These are phyloP conservation scores for Suillus lakei DNA, from an alignment of 768 basidiomycete genomes.

Conservation along the genomic window DNA sequence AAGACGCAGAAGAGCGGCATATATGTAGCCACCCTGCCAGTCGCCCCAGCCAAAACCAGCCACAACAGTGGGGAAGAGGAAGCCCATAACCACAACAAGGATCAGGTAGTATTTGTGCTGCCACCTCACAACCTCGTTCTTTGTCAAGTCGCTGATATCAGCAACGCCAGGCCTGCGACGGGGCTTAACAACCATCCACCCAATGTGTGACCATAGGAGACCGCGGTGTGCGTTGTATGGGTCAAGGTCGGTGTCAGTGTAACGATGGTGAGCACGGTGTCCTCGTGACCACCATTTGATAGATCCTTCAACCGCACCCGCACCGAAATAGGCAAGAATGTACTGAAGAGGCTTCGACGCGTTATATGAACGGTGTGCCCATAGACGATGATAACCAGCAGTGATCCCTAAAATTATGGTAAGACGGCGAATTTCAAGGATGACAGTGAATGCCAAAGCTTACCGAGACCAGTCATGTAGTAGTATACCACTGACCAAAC, in stretches of 20 bases:
- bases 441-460: slow-evolving; percentile 43
- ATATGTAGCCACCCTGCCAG: slow-evolving; percentile 83
- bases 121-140: slow-evolving; percentile 82
- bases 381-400: slow-evolving; percentile 95
- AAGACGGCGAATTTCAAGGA: slow-evolving; percentile 44
- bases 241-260: slow-evolving; percentile 96
- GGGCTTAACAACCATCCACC: slow-evolving; percentile 94
- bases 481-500: slow-evolving; percentile 73
- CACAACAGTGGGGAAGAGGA: slow-evolving; percentile 76
- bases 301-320: slow-evolving; percentile 94
- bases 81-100: slow-evolving; percentile 71
- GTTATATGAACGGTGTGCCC: slow-evolving; percentile 97
- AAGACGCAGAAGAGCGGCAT: slow-evolving; percentile 78
- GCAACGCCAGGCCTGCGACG: slow-evolving; percentile 88
- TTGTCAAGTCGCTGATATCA: slow-evolving; percentile 84
- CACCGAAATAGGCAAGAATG: slow-evolving; percentile 79
- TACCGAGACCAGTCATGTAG: slow-evolving; percentile 83
- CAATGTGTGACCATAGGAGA: slow-evolving; percentile 84
- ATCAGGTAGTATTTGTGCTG: slow-evolving; percentile 82
- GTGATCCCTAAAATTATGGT: slow-evolving; percentile 64
- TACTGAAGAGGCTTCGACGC: slow-evolving; percentile 88
- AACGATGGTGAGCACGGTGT: slow-evolving; percentile 96
- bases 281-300: slow-evolving; percentile 99
- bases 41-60: slow-evolving; percentile 88
- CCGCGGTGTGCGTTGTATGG: slow-evolving; percentile 94